Evolutionary conservation across 1,284 basidiomycete species (phyloP).

Genomic region (Rugosomyces carneus): DNA sequence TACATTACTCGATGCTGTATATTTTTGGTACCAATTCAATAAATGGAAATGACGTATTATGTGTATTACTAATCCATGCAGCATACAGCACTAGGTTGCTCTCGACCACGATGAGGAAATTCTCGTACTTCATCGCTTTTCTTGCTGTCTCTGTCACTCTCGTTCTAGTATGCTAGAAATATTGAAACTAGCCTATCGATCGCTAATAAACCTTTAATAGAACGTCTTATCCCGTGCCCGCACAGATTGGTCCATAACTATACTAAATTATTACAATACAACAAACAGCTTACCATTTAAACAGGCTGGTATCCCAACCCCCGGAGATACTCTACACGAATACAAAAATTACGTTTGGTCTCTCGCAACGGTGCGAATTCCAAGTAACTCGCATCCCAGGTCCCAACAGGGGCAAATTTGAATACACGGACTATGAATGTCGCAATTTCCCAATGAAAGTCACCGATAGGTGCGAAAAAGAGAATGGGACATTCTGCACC

Average conservation of each 20-base stretch:
- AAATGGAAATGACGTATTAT: too few relatives aligned
- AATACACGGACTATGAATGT: constrained; percentile 54
- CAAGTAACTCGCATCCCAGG: constrained; percentile 43
- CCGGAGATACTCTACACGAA: constrained; percentile 42
- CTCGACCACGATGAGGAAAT: constrained; percentile 46
- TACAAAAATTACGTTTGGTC: constrained; percentile 51
- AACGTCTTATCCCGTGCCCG: constrained; percentile 51
- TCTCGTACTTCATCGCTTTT: constrained; percentile 57
- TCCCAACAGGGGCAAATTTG: constrained; percentile 34
- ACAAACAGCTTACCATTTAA: constrained; percentile 4
- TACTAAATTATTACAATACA: not conserved
- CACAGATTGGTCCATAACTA: constrained; percentile 53
- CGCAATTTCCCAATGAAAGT: constrained; percentile 59
- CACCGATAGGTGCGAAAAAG: constrained; percentile 55
- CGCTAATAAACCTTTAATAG: constrained; percentile 26
- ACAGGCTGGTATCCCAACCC: constrained; percentile 54
- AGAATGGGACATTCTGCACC: constrained; percentile 56
- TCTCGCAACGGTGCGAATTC: constrained; percentile 52
- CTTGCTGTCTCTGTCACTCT: constrained; percentile 44
- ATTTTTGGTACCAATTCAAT: too few relatives aligned
- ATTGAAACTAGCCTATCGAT: not conserved
- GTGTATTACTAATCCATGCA: too few relatives aligned
- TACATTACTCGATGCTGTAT: too few relatives aligned
- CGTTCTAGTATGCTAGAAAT: constrained; percentile 41
- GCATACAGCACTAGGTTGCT: not conserved